Base-by-base conservation (phyloP, 1,284 basidiomycete species). In the Rhodotorula sp. region DNA sequence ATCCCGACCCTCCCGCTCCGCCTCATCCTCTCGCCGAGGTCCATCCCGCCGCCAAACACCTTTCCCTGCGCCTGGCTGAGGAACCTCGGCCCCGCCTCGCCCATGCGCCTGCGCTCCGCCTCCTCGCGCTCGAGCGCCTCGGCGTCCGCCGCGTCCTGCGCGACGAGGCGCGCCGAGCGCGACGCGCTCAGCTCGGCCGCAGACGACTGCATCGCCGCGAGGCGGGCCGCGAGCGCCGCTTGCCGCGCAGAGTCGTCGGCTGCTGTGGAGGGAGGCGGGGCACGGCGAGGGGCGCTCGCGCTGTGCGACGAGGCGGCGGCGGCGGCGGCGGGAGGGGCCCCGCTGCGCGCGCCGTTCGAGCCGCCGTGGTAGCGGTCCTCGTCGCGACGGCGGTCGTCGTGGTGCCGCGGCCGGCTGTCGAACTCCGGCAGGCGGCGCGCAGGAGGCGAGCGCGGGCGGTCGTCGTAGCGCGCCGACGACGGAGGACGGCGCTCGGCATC, bases 121-220 rank as follows among this genome's bases (percentile, higher is more conserved):
- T 57, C 75, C 23, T 75, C 62, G 44, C 70, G 60, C 54, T 67
- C 65, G 12, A 66, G 58, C 63, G 58, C 54, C 21, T 49, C 60
- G 16, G 44, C 46, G 14, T 78, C 77, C 48, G 55, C 34, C 46
- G 41, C 45, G 17, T 75, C 68, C 4, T 44, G 19, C 48, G 69
- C 67, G 3, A 61, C 46, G 16, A 78, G 27, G 1, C 75, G 73
- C 21, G 23, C 68, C 1, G 70, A 50, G 12, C 77, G 69, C 13
- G 61, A 50, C 1, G 61, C 64, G 12, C 56, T 48, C 5, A 77
- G 66, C 4, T 67, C 21, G 0, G 64, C 49, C 12, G 77, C 77
- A 21, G 72, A 71, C 2, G 73, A 66, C 41, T 73, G 68, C 77
- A 78, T 78, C 3, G 75, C 73, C 3, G 70, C 77, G 49, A 78